Evolutionary conservation across 2,329 filamentous ascomycete species (phyloP).

Genomic region (Penicillium janthinellum): DNA sequence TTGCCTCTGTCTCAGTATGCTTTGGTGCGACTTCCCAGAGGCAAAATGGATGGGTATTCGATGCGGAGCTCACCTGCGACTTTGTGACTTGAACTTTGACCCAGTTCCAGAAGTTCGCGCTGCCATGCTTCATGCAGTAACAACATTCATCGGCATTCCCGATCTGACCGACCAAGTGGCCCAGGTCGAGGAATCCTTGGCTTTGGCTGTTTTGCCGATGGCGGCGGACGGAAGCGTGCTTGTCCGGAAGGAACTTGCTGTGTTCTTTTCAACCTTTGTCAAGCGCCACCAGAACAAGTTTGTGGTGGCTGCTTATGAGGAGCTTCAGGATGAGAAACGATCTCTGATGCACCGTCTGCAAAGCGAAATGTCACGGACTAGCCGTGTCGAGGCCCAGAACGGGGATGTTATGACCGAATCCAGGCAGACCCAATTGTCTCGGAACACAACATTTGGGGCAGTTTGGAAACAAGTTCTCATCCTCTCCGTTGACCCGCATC

Average conservation of each 20-base stretch:
- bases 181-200: slow-evolving; percentile 86
- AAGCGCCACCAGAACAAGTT: slow-evolving; percentile 91
- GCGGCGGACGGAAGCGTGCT: slow-evolving; percentile 91
- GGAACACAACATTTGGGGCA: slow-evolving; percentile 88
- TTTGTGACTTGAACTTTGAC: slow-evolving; percentile 80
- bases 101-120: slow-evolving; percentile 89
- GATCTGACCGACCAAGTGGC: slow-evolving; percentile 90
- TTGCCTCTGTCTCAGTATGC: slow-evolving; percentile 89
- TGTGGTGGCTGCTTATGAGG: slow-evolving; percentile 86
- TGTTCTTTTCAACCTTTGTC: slow-evolving; percentile 92
- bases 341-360: slow-evolving; percentile 60
- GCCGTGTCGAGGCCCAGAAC: slow-evolving; percentile 22
- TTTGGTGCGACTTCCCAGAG: slow-evolving; percentile 88
- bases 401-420: slow-evolving; percentile 28
- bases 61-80: slow-evolving; percentile 77
- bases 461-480: slow-evolving; percentile 94
- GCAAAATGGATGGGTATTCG: slow-evolving; percentile 96
- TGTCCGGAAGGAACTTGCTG: slow-evolving; percentile 87
- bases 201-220: slow-evolving; percentile 87
- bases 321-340: slow-evolving; percentile 80
- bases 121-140: slow-evolving; percentile 90
- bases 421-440: slow-evolving; percentile 54
- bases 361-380: slow-evolving; percentile 26
- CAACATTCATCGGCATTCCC: slow-evolving; percentile 89
- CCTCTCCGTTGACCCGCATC: slow-evolving; percentile 89